Conservation (phyloP, 2,329 filamentous ascomycete species). For the Cercospora sojina region DNA sequence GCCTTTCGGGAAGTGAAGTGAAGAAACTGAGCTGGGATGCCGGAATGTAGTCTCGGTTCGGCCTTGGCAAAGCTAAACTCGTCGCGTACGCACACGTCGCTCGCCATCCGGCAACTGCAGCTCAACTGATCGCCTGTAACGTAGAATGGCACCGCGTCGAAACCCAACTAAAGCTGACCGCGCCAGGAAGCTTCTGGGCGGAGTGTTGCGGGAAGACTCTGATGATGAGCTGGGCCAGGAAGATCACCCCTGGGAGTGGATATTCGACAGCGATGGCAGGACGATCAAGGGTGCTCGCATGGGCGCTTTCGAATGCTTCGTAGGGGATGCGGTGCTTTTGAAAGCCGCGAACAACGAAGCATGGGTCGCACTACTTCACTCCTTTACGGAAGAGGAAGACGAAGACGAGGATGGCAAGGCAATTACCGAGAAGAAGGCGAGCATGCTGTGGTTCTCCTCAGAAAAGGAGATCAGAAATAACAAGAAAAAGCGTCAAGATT, state of each 20-base stretch:
- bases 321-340: constrained; percentile 82
- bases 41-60: background rate
- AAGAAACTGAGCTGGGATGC: background rate
- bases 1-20: background rate
- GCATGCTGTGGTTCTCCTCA: constrained; percentile 94
- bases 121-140: background rate
- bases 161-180: constrained; percentile 46
- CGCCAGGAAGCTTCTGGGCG: constrained; percentile 54
- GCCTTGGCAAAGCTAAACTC: background rate
- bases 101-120: constrained; percentile 10
- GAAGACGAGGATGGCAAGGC: constrained; percentile 57
- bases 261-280: constrained; percentile 52
- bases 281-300: constrained; percentile 76
- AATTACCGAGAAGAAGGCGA: constrained; percentile 65
- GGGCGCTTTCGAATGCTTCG: constrained; percentile 73
- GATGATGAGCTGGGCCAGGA: constrained; percentile 73
- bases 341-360: constrained; percentile 88
- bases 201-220: constrained; percentile 72
- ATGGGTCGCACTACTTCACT: constrained; percentile 87
- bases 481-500: constrained; percentile 79
- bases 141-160: constrained; percentile 42
- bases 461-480: constrained; percentile 85
- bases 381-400: constrained; percentile 69
- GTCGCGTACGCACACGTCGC: background rate
- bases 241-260: constrained; percentile 54